Percentiles rank a stretch among this genome's conserved stretches.
phyloP scores from a whole-genome alignment of 768 basidiomycete genomes.

The Mycena alexandri region DNA sequence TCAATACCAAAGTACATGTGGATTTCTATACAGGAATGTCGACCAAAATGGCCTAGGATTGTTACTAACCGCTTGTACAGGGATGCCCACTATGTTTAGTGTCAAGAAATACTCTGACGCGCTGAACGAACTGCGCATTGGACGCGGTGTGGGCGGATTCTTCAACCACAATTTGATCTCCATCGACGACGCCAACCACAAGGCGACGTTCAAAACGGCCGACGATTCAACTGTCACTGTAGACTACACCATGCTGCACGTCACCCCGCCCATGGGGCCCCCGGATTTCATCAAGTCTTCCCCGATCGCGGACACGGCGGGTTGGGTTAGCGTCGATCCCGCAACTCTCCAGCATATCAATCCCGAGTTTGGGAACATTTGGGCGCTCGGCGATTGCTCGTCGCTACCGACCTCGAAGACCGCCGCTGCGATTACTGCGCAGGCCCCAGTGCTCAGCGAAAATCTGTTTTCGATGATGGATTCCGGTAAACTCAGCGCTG shows the following conservation, averaged over 20 bases:
- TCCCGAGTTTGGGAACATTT: slow-evolving; percentile 84
- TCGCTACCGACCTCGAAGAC: slow-evolving; percentile 97
- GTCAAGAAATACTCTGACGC: slow-evolving; percentile 97
- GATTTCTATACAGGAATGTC: slow-evolving; percentile 85
- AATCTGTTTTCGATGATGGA: slow-evolving; percentile 85
- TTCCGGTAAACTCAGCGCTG: slow-evolving; percentile 75
- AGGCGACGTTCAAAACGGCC: slow-evolving; percentile 86
- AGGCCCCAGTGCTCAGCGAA: slow-evolving; percentile 91
- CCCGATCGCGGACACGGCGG: slow-evolving; percentile 81
- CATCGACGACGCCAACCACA: slow-evolving; percentile 76
- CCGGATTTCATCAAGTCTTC: slow-evolving; percentile 83
- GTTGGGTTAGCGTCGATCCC: slow-evolving; percentile 92
- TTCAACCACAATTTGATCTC: slow-evolving; percentile 89
- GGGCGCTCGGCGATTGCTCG: slow-evolving; percentile 93
- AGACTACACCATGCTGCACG: slow-evolving; percentile 89
- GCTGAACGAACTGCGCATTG: slow-evolving; percentile 78
- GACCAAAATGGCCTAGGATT: no score
- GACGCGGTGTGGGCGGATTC: slow-evolving; percentile 83
- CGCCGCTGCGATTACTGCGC: slow-evolving; percentile 91
- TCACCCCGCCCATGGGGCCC: slow-evolving; percentile 93
- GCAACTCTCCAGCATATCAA: slow-evolving; percentile 88
- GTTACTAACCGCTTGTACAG: slow-evolving; percentile 73
- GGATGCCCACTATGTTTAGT: slow-evolving; percentile 96
- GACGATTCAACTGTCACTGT: slow-evolving; percentile 79
- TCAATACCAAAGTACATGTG: slow-evolving; percentile 68